These are phyloP conservation scores for Anthracocystis walkeri DNA, from an alignment of 1,284 basidiomycete genomes.

Conservation along the genomic window DNA sequence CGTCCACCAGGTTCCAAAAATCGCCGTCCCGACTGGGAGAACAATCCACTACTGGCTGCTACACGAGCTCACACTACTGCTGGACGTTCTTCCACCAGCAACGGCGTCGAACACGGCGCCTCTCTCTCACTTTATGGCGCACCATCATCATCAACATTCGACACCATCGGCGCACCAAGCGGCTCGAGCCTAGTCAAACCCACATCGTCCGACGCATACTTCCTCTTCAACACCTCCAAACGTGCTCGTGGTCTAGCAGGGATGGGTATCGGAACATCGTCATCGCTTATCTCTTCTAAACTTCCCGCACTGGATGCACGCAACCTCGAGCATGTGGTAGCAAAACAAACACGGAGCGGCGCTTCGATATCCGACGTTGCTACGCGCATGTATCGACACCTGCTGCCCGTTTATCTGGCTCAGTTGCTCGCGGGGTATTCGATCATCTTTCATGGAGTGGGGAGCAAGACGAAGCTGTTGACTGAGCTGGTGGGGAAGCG, in stretches of 20 bases:
- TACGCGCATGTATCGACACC: conserved; percentile 32
- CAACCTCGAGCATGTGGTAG: conserved; percentile 23
- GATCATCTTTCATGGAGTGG: conserved; percentile 52
- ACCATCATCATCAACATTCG: conserved; percentile 5
- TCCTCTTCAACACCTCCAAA: conserved; percentile 53
- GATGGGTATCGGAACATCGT: conserved; percentile 30
- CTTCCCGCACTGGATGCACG: conserved; percentile 33
- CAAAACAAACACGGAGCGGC: conserved; percentile 17
- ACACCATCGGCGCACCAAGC: conserved; percentile 2
- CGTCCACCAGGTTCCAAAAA: conserved; percentile 41
- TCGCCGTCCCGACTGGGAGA: conserved; percentile 42
- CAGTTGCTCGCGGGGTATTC: conserved; percentile 47
- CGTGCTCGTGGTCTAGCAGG: conserved; percentile 35
- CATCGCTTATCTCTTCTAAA: conserved; percentile 37
- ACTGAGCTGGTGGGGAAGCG: conserved; percentile 21
- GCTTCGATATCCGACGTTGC: conserved; percentile 29
- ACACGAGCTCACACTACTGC: conserved; percentile 20
- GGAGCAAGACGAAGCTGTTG: conserved; percentile 38
- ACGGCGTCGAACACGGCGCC: conserved; percentile 10
- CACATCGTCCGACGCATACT: conserved; percentile 50
- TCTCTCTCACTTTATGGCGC: conserved; percentile 31
- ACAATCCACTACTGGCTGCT: conserved; percentile 30
- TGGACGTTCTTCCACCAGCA: background rate
- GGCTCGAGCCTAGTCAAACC: conserved; percentile 39
- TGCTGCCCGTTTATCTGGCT: conserved; percentile 44